Evolutionary conservation across 768 basidiomycete species (phyloP).

Genomic region (Gelatoporia subvermispora): DNA sequence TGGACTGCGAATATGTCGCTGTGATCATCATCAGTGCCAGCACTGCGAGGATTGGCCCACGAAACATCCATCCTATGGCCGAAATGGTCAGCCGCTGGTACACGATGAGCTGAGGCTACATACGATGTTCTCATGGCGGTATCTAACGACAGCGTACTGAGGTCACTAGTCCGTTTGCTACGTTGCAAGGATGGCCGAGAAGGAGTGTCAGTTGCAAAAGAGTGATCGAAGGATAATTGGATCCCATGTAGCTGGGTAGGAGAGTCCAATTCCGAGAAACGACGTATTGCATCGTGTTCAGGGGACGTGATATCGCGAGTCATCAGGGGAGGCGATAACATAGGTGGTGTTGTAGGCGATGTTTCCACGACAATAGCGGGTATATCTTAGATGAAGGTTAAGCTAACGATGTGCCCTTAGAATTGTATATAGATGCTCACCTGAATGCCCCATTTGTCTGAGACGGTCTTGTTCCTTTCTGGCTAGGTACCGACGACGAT

Average conservation of each 20-base stretch:
- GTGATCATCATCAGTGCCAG: conserved; percentile 28
- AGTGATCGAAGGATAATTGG: conserved; percentile 37
- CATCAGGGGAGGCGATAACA: conserved; percentile 16
- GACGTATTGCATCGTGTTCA: conserved; percentile 14
- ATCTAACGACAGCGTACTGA: conserved; percentile 51
- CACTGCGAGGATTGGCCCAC: conserved; percentile 15
- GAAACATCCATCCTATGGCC: conserved; percentile 24
- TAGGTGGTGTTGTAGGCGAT: conserved; percentile 44
- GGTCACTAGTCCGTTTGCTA: conserved; percentile 53
- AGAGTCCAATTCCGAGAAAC: conserved; percentile 18
- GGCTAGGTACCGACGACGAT: conserved; percentile 63
- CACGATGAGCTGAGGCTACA: conserved; percentile 16
- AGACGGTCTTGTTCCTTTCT: conserved; percentile 37
- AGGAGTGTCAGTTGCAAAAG: conserved; percentile 40
- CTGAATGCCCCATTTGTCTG: conserved; percentile 35
- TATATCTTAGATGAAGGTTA: conserved; percentile 42
- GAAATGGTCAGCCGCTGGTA: neutral
- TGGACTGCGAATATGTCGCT: conserved; percentile 50
- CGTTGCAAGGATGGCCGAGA: conserved; percentile 46
- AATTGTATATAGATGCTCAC: conserved; percentile 21
- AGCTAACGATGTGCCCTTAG: neutral
- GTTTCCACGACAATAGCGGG: conserved; percentile 68
- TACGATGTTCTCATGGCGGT: conserved; percentile 50
- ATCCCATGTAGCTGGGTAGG: conserved; percentile 33
- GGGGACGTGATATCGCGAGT: conserved; percentile 54